Percentiles rank a stretch among this genome's conserved stretches.
These are phyloP conservation scores for Sugiyamaella japonica DNA, from an alignment of 1,139 yeast species.

Conservation along the genomic window DNA sequence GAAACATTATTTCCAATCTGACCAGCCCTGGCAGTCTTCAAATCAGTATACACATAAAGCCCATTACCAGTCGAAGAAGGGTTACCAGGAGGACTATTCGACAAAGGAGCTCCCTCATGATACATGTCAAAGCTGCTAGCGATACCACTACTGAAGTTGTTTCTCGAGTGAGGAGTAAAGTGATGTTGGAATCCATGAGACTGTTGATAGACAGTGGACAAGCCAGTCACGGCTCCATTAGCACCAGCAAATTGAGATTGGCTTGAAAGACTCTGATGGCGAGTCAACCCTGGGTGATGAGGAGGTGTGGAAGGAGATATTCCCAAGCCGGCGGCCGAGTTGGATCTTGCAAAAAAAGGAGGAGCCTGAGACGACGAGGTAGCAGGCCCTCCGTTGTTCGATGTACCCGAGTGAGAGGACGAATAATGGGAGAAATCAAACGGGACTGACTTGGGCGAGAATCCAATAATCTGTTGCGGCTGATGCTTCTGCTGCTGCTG, in stretches of 20 bases:
- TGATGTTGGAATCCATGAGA: conserved; percentile 20
- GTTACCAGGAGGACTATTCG: conserved; percentile 5
- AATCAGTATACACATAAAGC: conserved; percentile 12
- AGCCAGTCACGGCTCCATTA: conserved; percentile 14
- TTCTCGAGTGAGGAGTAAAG: conserved; percentile 10
- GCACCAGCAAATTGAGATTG: conserved; percentile 14
- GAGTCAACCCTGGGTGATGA: conserved; percentile 17
- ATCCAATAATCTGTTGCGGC: conserved; percentile 13
- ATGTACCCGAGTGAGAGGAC: neutral
- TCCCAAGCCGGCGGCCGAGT: conserved; percentile 23
- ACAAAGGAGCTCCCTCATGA: neutral
- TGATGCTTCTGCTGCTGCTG: conserved; percentile 14
- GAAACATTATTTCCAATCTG: neutral
- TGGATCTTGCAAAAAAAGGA: conserved; percentile 21
- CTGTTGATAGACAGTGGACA: conserved; percentile 10
- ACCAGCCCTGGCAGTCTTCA: conserved; percentile 5
- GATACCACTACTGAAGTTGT: conserved; percentile 11
- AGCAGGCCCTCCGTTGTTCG: neutral
- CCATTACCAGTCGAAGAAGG: neutral
- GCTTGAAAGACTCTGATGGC: conserved; percentile 18
- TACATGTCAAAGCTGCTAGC: conserved; percentile 7
- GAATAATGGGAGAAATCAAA: conserved; percentile 11
- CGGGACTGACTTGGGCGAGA: conserved; percentile 15
- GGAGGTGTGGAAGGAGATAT: conserved; percentile 27
- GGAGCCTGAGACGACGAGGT: conserved; percentile 3